A percentile compares a stretch with the other conserved stretches of the same genome.
These are phyloP conservation scores for Phialophora tarda DNA, from an alignment of 2,329 filamentous ascomycete species.

Conservation along the genomic window DNA sequence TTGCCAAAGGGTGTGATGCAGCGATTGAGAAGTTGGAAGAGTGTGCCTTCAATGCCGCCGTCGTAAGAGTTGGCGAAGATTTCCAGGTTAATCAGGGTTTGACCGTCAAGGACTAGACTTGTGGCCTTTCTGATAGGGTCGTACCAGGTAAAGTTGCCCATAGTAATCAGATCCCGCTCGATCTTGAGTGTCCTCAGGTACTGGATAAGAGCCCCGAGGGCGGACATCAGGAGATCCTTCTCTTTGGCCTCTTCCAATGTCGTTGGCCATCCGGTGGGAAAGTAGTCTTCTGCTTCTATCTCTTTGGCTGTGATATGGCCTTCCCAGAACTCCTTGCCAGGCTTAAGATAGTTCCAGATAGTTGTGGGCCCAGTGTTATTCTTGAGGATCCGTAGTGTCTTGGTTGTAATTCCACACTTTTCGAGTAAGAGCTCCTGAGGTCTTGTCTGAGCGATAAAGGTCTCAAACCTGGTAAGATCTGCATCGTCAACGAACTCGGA, in stretches of 20 bases:
- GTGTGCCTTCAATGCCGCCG: slow-evolving; percentile 79
- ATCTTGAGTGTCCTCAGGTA: slow-evolving; percentile 88
- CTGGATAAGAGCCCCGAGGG: slow-evolving; percentile 84
- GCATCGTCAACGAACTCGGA: slow-evolving; percentile 89
- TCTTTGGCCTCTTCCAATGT: slow-evolving; percentile 72
- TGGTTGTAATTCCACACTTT: slow-evolving; percentile 84
- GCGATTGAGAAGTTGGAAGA: slow-evolving; percentile 88
- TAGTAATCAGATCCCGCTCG: slow-evolving; percentile 82
- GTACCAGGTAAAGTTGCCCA: slow-evolving; percentile 90
- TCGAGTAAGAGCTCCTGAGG: slow-evolving; percentile 89
- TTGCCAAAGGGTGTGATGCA: slow-evolving; percentile 98
- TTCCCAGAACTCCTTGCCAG: slow-evolving; percentile 87
- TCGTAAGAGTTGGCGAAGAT: slow-evolving; percentile 93
- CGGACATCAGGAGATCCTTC: slow-evolving; percentile 85
- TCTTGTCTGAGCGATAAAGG: slow-evolving; percentile 87
- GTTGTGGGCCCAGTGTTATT: slow-evolving; percentile 93
- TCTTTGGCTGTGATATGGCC: slow-evolving; percentile 82
- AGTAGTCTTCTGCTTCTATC: slow-evolving; percentile 80
- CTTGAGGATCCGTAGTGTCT: slow-evolving; percentile 89
- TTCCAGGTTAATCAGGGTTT: slow-evolving; percentile 97
- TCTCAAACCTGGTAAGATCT: slow-evolving; percentile 96
- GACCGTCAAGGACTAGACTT: slow-evolving; percentile 89
- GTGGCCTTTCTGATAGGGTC: slow-evolving; percentile 89
- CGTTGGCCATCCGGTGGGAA: slow-evolving; percentile 78
- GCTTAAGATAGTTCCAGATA: slow-evolving; percentile 92